Evolutionary conservation across 192 early-diverging fungal genomes (phyloP), one percentile per base, ranked within the genome.

Genomic region (Phycomyces nitens): DNA sequence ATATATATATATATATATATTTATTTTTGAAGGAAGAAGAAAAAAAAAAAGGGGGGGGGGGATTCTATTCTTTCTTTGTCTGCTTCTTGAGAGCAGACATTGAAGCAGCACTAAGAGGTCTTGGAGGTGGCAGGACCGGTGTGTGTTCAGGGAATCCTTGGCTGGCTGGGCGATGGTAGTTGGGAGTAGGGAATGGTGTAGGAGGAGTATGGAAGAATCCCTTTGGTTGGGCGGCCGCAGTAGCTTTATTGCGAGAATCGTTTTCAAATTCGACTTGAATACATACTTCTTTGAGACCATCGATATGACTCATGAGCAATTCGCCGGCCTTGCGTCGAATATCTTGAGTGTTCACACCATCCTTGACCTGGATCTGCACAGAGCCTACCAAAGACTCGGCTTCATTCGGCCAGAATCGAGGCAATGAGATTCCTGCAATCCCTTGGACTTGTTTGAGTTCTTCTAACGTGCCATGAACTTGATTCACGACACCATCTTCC

Each of bases 361-460:
- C 56, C n/a, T 68, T 54, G 15, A 73, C 65, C 18, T 77, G 74
- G 16, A 84, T 68, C 58, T 84, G 83, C 21, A 84, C 68, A 21
- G 72, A 82, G 24, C 80, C 83, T 47, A 82, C 73, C 47, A 84
- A 57, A 12, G 72, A 73, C 27, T 79, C 77, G 12, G 79, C 62
- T 5, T 82, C 79, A 63, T 81, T 82, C 40, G 83, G 83, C 83
- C 83, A 84, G 60, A 84, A 84, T n/a, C 81, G 67, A 7, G 77
- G 73, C 52, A 72, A 61, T 5, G 72, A 68, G 29, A 80, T 70
- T 14, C 72, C 71, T 5, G 39, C 26, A 5, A 84, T 76, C 7
- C 79, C 79, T 20, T 65, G 58, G n/a, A 82, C 39, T 27, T 56
- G 24, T 24, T 58, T 65, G 68, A 82, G 67, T 69, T 84, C 75